phyloP scores from a whole-genome alignment of 108 stramenopile genomes.

The Aurantiochytrium sp. region DNA sequence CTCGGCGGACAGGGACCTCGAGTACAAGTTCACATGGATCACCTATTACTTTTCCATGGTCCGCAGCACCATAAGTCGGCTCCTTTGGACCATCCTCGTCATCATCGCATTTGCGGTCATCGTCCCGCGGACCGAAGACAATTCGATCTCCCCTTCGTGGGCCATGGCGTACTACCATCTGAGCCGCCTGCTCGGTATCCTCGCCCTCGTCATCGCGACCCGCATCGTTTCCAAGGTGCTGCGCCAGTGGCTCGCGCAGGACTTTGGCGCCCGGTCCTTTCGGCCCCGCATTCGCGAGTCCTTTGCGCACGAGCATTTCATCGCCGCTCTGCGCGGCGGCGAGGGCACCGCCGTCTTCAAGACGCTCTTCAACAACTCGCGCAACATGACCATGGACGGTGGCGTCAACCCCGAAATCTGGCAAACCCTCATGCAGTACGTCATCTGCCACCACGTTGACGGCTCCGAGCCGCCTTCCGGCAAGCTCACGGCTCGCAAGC shows the following conservation, averaged over 20 bases:
- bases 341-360: neutral
- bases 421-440: neutral
- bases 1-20: neutral
- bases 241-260: neutral
- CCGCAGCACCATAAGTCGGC: neutral
- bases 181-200: neutral
- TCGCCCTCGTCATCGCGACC: neutral
- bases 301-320: neutral
- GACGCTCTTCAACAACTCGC: neutral
- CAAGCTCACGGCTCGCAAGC: neutral
- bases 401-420: neutral
- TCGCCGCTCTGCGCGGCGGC: neutral
- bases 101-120: neutral
- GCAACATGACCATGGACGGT: neutral
- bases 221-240: neutral
- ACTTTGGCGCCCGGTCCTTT: neutral
- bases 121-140: neutral
- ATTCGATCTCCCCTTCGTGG: neutral
- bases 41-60: neutral
- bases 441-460: conserved; percentile 1
- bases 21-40: neutral
- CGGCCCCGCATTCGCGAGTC: neutral
- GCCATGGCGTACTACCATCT: neutral
- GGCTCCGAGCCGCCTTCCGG: neutral
- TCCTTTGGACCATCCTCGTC: neutral